Conservation (phyloP, 1,139 yeast genomes). For the Hanseniaspora sp. region DNA sequence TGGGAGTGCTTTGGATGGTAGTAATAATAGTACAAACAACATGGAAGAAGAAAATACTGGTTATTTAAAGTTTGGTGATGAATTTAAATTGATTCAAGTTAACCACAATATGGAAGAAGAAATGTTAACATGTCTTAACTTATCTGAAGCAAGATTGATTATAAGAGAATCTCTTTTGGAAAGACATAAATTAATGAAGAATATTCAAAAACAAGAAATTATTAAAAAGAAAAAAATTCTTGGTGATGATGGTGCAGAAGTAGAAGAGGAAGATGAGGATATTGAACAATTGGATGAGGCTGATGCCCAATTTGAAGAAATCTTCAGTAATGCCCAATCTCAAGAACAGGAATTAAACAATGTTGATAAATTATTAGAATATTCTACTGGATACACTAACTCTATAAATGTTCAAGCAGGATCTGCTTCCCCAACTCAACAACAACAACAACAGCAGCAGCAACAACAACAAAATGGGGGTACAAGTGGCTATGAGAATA, state of each 20-base stretch:
- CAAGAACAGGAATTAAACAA: slow-evolving; percentile 30
- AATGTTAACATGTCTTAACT: slow-evolving; percentile 70
- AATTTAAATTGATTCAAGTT: slow-evolving; percentile 69
- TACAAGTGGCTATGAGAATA: slow-evolving; percentile 46
- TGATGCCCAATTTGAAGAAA: slow-evolving; percentile 32
- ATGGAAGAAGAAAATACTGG: slow-evolving; percentile 88
- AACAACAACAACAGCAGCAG: slow-evolving; percentile 29
- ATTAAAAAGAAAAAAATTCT: slow-evolving; percentile 28
- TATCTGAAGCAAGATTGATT: slow-evolving; percentile 79
- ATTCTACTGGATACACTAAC: slow-evolving; percentile 24
- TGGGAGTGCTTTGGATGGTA: background rate
- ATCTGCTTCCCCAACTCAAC: slow-evolving; percentile 17
- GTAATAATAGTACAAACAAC: slow-evolving; percentile 30
- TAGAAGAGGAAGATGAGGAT: slow-evolving; percentile 36
- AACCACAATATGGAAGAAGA: slow-evolving; percentile 71
- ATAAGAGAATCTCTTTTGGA: slow-evolving; percentile 84
- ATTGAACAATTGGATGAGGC: slow-evolving; percentile 23
- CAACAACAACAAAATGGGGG: slow-evolving; percentile 47
- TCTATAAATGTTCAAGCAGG: slow-evolving; percentile 10
- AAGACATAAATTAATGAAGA: slow-evolving; percentile 41
- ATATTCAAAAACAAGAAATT: slow-evolving; percentile 27
- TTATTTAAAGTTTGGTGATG: slow-evolving; percentile 76
- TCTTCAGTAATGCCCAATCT: slow-evolving; percentile 27
- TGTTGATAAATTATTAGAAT: slow-evolving; percentile 28
- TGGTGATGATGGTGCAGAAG: slow-evolving; percentile 31